phyloP scores from a whole-genome alignment of 306 rosid genomes.

The Mucuna pruriens region DNA sequence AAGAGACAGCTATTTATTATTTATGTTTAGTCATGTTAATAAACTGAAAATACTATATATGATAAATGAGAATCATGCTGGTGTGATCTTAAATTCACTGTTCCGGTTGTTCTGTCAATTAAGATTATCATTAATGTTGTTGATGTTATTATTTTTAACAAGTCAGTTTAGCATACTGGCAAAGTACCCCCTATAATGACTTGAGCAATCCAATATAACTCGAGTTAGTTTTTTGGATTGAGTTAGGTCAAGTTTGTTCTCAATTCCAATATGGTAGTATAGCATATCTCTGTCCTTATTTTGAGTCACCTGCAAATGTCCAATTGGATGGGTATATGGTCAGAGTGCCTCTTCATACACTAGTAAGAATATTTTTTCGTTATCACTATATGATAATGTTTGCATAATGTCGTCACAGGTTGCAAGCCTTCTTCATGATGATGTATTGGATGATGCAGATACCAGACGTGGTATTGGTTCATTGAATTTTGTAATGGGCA shows the following conservation, averaged over 20 bases:
- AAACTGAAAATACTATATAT: neutral
- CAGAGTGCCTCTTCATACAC: neutral
- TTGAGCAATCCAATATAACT: neutral
- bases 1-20: neutral
- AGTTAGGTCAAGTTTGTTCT: neutral
- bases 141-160: neutral
- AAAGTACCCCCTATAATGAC: neutral
- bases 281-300: neutral
- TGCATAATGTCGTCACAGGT: conserved; percentile 57
- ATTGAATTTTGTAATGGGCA: conserved; percentile 86
- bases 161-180: neutral
- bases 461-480: conserved; percentile 94
- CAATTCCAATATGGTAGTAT: neutral
- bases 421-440: conserved; percentile 99
- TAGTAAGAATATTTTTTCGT: neutral
- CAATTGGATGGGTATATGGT: neutral
- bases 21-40: neutral
- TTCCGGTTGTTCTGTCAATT: neutral
- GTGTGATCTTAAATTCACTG: neutral
- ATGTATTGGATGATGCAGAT: conserved; percentile 97
- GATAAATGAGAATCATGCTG: neutral
- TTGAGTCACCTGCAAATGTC: neutral
- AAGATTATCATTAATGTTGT: neutral
- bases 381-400: conserved; percentile 19
- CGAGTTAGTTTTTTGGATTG: neutral